A percentile compares a stretch with the other conserved stretches of the same genome.
phyloP scores from a whole-genome alignment of 2,329 filamentous ascomycete genomes.

The Chaetomium sp. region DNA sequence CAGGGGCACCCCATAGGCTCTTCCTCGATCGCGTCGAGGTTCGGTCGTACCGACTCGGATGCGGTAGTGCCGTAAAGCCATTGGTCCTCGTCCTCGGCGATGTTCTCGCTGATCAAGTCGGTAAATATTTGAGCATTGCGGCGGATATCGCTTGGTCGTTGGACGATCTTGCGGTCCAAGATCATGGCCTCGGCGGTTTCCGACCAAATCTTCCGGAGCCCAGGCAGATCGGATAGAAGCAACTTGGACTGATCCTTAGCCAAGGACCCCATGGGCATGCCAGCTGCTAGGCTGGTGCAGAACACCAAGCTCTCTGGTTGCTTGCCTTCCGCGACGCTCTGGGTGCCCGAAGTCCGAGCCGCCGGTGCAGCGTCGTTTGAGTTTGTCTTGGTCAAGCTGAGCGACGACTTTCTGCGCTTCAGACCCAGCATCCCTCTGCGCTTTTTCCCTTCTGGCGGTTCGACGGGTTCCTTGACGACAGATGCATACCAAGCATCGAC shows the following conservation, averaged over 20 bases:
- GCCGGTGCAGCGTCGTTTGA: constrained; percentile 25
- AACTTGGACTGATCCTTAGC: constrained; percentile 52
- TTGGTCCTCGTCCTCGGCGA: constrained; percentile 60
- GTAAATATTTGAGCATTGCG: constrained; percentile 64
- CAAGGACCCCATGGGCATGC: constrained; percentile 63
- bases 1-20: constrained; percentile 40
- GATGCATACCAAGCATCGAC: constrained; percentile 63
- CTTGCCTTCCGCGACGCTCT: constrained; percentile 36
- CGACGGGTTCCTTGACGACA: constrained; percentile 48
- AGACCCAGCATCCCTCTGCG: constrained; percentile 56
- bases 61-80: constrained; percentile 61
- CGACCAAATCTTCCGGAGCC: constrained; percentile 63
- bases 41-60: constrained; percentile 58
- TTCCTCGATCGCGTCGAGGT: constrained; percentile 54
- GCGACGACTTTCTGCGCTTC: constrained; percentile 60
- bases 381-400: constrained; percentile 40
- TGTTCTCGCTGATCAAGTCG: constrained; percentile 65
- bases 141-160: constrained; percentile 61
- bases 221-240: constrained; percentile 58
- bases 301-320: constrained; percentile 52
- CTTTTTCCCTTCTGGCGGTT: constrained; percentile 50
- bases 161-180: constrained; percentile 60
- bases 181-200: constrained; percentile 64
- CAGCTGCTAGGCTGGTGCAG: constrained; percentile 60
- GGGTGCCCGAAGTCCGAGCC: constrained; percentile 23